Conservation (phyloP, 768 basidiomycete species). For the Pleurotus sapidus region DNA sequence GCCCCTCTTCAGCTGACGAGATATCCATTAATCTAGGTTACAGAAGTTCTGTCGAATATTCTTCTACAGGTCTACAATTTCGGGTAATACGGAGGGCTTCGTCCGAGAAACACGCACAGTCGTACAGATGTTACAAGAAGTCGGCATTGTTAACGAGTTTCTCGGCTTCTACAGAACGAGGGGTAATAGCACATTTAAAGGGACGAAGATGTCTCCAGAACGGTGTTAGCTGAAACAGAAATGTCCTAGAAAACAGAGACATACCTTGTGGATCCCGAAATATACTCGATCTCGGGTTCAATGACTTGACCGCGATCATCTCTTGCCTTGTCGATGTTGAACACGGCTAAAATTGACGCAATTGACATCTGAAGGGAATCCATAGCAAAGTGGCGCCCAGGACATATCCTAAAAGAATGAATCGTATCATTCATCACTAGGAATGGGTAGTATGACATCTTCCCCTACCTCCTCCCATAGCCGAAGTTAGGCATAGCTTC, state of each 20-base stretch:
- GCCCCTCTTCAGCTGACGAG: too few species aligned
- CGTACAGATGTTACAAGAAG: too few species aligned
- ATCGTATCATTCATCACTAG: not conserved
- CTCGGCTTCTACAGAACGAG: too few species aligned
- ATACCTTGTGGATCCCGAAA: not conserved
- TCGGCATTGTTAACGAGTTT: too few species aligned
- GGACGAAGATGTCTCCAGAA: too few species aligned
- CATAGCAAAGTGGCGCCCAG: not conserved
- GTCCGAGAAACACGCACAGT: too few species aligned
- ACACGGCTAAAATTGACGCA: not conserved
- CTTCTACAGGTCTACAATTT: too few species aligned
- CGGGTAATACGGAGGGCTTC: too few species aligned
- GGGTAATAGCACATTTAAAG: too few species aligned
- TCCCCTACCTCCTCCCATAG: conserved; percentile 33
- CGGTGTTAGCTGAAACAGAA: too few species aligned
- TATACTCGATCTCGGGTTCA: not conserved
- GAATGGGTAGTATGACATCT: not conserved
- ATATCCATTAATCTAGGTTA: too few species aligned
- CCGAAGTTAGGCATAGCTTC: conserved; percentile 23
- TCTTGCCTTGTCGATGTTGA: not conserved
- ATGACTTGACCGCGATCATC: not conserved
- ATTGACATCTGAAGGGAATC: not conserved
- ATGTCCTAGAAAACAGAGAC: not conserved
- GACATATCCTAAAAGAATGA: not conserved
- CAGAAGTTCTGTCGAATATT: too few species aligned